These are phyloP conservation scores for Paulownia fortunei DNA, from an alignment of 257 asterid genomes.

Conservation along the genomic window DNA sequence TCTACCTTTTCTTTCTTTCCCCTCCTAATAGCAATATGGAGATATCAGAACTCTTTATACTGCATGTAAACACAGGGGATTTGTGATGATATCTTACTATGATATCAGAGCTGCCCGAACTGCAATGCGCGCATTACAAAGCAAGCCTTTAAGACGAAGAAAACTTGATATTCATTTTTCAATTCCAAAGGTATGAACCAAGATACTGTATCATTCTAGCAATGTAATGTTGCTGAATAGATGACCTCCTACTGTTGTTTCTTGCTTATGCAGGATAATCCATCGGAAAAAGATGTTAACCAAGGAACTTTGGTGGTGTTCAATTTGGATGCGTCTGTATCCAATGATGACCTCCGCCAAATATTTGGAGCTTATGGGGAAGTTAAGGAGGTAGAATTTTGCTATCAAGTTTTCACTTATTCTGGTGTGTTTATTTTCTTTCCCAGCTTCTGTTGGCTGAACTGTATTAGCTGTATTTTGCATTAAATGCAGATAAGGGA, in stretches of 20 bases:
- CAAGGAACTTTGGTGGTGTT: conserved; percentile 97
- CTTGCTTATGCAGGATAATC: conserved; percentile 68
- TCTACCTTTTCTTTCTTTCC: neutral
- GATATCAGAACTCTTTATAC: conserved; percentile 94
- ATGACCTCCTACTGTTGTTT: conserved; percentile 16
- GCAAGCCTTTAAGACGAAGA: conserved; percentile 74
- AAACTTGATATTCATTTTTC: conserved; percentile 85
- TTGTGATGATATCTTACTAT: conserved; percentile 98
- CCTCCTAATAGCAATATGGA: conserved; percentile 78
- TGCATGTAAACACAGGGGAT: conserved; percentile 96
- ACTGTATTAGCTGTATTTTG: conserved; percentile 25
- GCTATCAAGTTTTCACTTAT: neutral
- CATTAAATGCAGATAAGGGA: conserved; percentile 75
- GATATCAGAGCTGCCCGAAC: conserved; percentile 96
- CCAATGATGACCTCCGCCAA: conserved; percentile 86
- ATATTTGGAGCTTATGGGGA: conserved; percentile 96
- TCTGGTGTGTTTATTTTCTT: conserved; percentile 6
- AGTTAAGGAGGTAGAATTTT: conserved; percentile 82
- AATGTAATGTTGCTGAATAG: conserved; percentile 3
- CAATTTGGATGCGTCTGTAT: conserved; percentile 94
- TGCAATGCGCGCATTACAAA: conserved; percentile 84
- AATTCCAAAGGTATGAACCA: conserved; percentile 67
- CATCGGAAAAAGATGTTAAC: conserved; percentile 92
- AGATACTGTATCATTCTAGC: neutral
- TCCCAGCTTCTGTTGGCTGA: conserved; percentile 3